Conservation (phyloP, 768 basidiomycete genomes). For the Suillus alpinus region DNA sequence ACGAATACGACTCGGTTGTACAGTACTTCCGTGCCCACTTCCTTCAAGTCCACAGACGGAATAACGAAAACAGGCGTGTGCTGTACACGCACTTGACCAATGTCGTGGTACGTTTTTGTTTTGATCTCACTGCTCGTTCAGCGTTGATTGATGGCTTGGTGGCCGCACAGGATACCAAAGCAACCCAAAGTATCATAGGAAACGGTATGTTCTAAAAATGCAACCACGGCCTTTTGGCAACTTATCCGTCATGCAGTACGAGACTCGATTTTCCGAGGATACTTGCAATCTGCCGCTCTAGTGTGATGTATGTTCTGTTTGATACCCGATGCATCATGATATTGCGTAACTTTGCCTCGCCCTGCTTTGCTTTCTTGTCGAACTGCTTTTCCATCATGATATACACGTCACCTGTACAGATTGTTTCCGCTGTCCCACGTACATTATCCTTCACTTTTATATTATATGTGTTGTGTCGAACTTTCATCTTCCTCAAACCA, state of each 20-base stretch:
- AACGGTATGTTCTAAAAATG: slow-evolving; percentile 51
- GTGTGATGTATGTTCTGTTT: slow-evolving; percentile 38
- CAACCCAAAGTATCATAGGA: slow-evolving; percentile 79
- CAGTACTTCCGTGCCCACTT: slow-evolving; percentile 89
- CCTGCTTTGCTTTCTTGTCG: not conserved
- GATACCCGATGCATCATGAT: not conserved
- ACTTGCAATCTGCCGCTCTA: slow-evolving; percentile 68
- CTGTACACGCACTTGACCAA: slow-evolving; percentile 81
- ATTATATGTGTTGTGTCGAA: slow-evolving; percentile 1
- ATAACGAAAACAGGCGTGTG: slow-evolving; percentile 78
- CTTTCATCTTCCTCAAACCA: not conserved
- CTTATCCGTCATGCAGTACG: slow-evolving; percentile 43
- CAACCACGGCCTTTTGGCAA: not conserved
- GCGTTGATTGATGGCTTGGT: slow-evolving; percentile 7
- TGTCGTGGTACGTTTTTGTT: slow-evolving; percentile 55
- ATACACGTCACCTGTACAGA: not conserved
- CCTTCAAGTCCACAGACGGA: slow-evolving; percentile 72
- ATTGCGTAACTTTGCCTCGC: not conserved
- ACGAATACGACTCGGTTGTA: slow-evolving; percentile 78
- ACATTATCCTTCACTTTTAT: not conserved
- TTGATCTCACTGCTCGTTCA: not conserved
- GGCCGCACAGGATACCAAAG: slow-evolving; percentile 64
- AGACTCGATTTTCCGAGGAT: slow-evolving; percentile 74
- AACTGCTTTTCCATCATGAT: not conserved
- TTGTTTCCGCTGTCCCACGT: not conserved